Percentiles rank a stretch among this genome's conserved stretches.
Conservation (phyloP, 805 yeast species). For the Yarrowia porcina region DNA sequence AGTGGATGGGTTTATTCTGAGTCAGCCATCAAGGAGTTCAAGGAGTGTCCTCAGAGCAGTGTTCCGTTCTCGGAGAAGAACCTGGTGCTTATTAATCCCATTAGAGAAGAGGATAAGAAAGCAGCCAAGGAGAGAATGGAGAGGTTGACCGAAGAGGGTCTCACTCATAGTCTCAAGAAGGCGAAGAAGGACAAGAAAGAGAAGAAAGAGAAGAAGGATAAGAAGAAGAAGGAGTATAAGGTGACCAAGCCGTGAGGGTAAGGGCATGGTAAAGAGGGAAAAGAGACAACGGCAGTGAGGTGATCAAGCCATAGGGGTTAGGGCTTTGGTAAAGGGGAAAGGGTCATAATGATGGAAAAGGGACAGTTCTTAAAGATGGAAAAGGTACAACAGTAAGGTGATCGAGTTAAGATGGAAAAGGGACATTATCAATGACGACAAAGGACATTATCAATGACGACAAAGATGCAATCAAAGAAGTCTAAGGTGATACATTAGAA, state of each 20-base stretch:
- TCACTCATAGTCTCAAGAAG: constrained; percentile 30
- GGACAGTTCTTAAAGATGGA: too few relatives aligned
- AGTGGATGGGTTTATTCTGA: constrained; percentile 35
- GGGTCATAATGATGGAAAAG: too few relatives aligned
- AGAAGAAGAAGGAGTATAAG: constrained; percentile 1
- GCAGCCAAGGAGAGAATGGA: constrained; percentile 29
- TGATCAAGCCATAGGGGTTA: too few relatives aligned
- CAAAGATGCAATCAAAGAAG: too few relatives aligned
- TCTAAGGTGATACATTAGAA: too few relatives aligned
- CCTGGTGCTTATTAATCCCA: constrained; percentile 31
- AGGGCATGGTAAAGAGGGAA: too few relatives aligned
- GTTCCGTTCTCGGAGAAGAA: constrained; percentile 13
- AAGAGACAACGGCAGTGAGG: too few relatives aligned
- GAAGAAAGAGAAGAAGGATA: constrained; percentile 3
- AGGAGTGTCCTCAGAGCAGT: constrained; percentile 9
- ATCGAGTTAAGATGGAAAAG: too few relatives aligned
- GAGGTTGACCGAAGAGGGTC: constrained; percentile 26
- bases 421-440: too few relatives aligned
- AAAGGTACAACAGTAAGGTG: too few relatives aligned
- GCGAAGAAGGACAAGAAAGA: constrained; percentile 25
- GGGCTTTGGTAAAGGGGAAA: too few relatives aligned
- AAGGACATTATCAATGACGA: too few relatives aligned
- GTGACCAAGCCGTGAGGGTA: constrained; percentile 1
- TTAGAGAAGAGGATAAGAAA: constrained; percentile 27
- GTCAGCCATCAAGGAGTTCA: constrained; percentile 29